Evolutionary conservation across 2,329 filamentous ascomycete species (phyloP).

Genomic region (Penicillium sp.): DNA sequence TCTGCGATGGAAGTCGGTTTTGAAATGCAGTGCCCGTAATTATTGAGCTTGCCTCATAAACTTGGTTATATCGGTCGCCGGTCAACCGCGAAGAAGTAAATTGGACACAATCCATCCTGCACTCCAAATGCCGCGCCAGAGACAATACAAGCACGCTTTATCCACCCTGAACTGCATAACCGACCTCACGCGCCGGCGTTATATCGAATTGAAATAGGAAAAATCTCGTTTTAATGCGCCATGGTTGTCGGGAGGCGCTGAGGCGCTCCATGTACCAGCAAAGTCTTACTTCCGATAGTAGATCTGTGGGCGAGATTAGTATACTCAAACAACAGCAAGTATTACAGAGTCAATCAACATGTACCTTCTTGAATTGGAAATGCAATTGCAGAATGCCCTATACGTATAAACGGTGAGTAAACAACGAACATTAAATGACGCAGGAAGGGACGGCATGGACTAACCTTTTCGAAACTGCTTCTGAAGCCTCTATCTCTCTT

Average conservation of each 20-base stretch:
- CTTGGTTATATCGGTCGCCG: background rate
- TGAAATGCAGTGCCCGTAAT: background rate
- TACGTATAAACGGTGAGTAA: constrained; percentile 14
- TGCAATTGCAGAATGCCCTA: constrained; percentile 93
- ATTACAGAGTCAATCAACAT: background rate
- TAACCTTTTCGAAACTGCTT: constrained; percentile 95
- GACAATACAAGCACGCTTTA: background rate
- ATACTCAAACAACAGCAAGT: constrained; percentile 8
- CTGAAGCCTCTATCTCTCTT: constrained; percentile 92
- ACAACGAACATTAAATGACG: constrained; percentile 1
- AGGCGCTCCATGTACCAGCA: background rate
- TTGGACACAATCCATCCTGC: background rate
- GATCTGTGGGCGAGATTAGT: constrained; percentile 29
- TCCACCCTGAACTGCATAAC: background rate
- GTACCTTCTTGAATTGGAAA: constrained; percentile 97
- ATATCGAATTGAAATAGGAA: background rate
- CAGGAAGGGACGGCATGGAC: constrained; percentile 25
- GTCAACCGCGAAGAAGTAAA: constrained; percentile 4
- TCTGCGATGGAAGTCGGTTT: background rate
- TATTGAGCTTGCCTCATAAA: background rate
- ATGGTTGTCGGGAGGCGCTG: background rate
- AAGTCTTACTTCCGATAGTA: constrained; percentile 46
- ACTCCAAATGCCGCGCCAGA: background rate
- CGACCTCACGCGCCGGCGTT: background rate
- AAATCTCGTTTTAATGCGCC: background rate